Conservation (phyloP, 352 stramenopile species). For the Phytophthora multivora region DNA sequence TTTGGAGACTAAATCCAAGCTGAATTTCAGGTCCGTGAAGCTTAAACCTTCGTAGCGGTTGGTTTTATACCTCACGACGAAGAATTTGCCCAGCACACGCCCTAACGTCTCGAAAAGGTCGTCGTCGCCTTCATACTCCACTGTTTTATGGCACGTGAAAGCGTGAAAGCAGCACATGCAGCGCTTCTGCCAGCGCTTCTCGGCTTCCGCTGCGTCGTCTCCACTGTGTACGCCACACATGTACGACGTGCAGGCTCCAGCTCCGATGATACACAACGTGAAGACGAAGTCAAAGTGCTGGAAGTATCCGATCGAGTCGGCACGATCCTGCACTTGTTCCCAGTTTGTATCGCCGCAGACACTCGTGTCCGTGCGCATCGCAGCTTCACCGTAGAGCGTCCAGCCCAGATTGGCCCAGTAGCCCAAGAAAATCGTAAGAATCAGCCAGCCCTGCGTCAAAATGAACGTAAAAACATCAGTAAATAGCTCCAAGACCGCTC, state of each 20-base stretch:
- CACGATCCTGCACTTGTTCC: conserved; percentile 57
- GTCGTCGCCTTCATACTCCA: conserved; percentile 50
- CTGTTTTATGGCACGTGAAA: conserved; percentile 53
- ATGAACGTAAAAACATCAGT: background rate
- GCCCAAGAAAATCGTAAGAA: conserved; percentile 62
- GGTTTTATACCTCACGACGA: conserved; percentile 73
- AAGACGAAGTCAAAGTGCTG: conserved; percentile 80
- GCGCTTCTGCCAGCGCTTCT: conserved; percentile 69
- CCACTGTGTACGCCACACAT: conserved; percentile 73
- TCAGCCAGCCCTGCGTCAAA: conserved; percentile 45
- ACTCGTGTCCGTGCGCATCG: conserved; percentile 56
- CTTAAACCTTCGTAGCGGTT: conserved; percentile 67
- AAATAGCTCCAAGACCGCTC: background rate
- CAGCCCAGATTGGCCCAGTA: conserved; percentile 62
- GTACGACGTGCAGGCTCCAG: conserved; percentile 59
- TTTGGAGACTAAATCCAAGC: conserved; percentile 65
- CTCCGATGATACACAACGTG: conserved; percentile 42
- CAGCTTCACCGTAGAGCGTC: conserved; percentile 61
- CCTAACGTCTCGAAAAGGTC: conserved; percentile 75
- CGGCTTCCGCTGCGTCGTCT: conserved; percentile 52
- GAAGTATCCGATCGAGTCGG: conserved; percentile 61
- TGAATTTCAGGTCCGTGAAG: conserved; percentile 78
- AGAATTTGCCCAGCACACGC: conserved; percentile 73
- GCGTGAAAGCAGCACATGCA: conserved; percentile 64
- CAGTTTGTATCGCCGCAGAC: conserved; percentile 52